phyloP scores from a whole-genome alignment of 106 monocot genomes.

The Ottelia alismoides region DNA sequence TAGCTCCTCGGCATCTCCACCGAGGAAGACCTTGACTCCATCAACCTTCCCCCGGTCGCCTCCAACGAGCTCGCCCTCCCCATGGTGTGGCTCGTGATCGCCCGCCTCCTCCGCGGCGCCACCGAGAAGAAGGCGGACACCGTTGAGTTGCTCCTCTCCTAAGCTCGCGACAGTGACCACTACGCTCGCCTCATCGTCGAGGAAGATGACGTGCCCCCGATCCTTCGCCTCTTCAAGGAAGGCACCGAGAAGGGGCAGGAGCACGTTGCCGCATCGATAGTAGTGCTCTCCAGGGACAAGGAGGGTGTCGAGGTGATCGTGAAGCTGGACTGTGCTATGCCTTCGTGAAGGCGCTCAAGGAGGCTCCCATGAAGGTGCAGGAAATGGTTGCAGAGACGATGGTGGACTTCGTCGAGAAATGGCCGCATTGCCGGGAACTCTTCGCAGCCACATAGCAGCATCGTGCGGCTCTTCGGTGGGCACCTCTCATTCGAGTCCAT shows the following conservation, averaged over 20 bases:
- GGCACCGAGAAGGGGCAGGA: neutral
- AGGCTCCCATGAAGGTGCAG: neutral
- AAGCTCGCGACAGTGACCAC: neutral
- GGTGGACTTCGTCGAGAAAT: neutral
- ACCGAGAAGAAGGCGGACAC: neutral
- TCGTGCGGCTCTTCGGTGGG: neutral
- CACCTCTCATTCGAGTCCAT: neutral
- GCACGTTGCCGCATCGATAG: neutral
- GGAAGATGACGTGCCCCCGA: neutral
- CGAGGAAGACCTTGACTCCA: too few relatives aligned
- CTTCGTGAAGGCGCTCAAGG: neutral
- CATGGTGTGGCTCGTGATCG: neutral
- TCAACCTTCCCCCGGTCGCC: neutral
- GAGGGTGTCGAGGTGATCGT: neutral
- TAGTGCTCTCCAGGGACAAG: neutral
- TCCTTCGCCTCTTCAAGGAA: neutral
- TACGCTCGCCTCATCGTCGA: neutral
- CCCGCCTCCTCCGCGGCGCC: neutral
- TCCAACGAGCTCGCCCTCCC: neutral
- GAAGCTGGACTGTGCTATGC: neutral
- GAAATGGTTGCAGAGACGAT: neutral
- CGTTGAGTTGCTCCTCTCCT: neutral
- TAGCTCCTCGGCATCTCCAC: neutral
- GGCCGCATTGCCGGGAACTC: neutral
- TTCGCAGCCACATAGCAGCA: neutral